Base-by-base conservation (phyloP, 2,329 filamentous ascomycete species). In the Fusarium bactridioides region DNA sequence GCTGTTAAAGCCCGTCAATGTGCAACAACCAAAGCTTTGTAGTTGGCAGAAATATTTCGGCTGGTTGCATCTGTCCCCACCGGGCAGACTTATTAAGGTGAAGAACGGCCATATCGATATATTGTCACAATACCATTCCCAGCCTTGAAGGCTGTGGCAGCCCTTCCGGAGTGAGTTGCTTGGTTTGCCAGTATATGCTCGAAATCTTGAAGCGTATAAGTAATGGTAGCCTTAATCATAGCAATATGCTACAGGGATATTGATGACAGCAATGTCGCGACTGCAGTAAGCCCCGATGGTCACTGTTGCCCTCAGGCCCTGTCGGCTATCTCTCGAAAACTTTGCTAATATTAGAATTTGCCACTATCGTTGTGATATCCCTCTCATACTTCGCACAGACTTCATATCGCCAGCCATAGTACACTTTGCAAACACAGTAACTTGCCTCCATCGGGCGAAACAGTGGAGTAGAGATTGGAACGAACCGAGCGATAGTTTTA, bases 331-430 rank as follows among this genome's bases (percentile, higher is more conserved):
- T 60, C 48, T 65, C 51, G 55, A 60, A 47, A 65, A 66, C 61
- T 65, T 67, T 38, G 54, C 70, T 58, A 51, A 61, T 51, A 56
- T 62, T 72, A 48, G 73, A 67, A 69, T 72, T 50, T 64, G 69
- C 72, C 71, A 67, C 75, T 65, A 69, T 64, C 68, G 68, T 64
- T 74, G 66, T 61, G 64, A 65, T 56, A 56, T 27, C 51, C 57
- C 53, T 64, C 69, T 58, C 61, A 67, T 57, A 61, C 54, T 73
- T 58, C 48, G 45, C 50, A 53, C 40, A 44, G 21, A n/a, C 29
- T 74, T 50, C 50, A 31, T 48, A 38, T 33, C 60, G 35, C 61
- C 45, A 55, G 57, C 51, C 54, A 40, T 55, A 55, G 60, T 56
- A 53, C 57, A 54, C 35, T 54, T 55, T 62, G 60, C 62, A 48